Percentiles rank a stretch among this genome's conserved stretches.
Conservation (phyloP, 768 basidiomycete species). For the Trametes punicea region DNA sequence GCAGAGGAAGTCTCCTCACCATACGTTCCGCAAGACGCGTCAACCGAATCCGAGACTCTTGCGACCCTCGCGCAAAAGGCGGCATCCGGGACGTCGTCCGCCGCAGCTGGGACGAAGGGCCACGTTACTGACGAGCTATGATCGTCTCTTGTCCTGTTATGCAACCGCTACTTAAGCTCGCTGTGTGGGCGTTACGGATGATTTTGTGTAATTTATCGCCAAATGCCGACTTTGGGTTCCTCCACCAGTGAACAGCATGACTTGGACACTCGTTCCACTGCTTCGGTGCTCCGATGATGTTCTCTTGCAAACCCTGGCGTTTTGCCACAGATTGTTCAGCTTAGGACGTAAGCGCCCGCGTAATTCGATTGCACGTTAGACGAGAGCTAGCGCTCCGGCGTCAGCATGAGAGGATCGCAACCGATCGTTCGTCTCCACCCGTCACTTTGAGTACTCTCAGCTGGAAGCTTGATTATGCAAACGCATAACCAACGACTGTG, state of each 20-base stretch:
- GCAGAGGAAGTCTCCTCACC: slow-evolving; percentile 1
- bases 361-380: too few relatives aligned
- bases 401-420: too few relatives aligned
- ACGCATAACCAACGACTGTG: too few relatives aligned
- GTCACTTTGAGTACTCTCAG: too few relatives aligned
- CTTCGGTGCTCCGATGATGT: too few relatives aligned
- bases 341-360: too few relatives aligned
- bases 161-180: slow-evolving; percentile 2
- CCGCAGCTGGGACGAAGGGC: neutral
- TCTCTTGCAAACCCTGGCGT: too few relatives aligned
- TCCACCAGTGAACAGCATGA: neutral
- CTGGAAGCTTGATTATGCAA: too few relatives aligned
- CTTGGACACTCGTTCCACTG: too few relatives aligned
- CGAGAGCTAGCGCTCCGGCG: too few relatives aligned
- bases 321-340: too few relatives aligned
- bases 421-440: too few relatives aligned
- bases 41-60: neutral
- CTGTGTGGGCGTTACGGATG: slow-evolving; percentile 3
- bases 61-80: neutral
- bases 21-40: neutral
- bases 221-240: neutral
- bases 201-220: slow-evolving; percentile 9
- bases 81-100: neutral
- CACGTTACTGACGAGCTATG: slow-evolving; percentile 15
- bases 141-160: neutral